Percentiles rank a stretch among this genome's conserved stretches.
phyloP scores from a whole-genome alignment of 2,329 filamentous ascomycete genomes.

The Pseudocercospora musae region DNA sequence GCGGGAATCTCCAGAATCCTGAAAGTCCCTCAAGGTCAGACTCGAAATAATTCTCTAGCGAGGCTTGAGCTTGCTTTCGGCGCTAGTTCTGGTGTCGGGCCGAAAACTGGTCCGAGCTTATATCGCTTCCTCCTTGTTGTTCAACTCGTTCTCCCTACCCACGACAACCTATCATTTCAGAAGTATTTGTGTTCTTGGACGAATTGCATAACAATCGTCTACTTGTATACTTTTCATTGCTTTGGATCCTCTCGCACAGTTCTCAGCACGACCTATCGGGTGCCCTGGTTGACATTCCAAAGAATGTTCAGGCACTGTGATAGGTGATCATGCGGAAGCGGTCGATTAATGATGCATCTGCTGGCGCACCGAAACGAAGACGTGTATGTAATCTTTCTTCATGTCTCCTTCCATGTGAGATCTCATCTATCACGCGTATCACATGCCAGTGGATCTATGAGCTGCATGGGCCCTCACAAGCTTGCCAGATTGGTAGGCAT shows the following conservation, averaged over 20 bases:
- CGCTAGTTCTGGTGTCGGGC: background rate
- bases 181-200: background rate
- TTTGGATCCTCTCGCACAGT: background rate
- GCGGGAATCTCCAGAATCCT: background rate
- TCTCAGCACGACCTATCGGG: background rate
- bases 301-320: background rate
- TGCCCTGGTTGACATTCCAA: too few species aligned
- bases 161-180: background rate
- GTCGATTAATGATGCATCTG: background rate
- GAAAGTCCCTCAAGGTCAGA: background rate
- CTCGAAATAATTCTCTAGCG: constrained; percentile 1
- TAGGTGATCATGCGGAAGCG: background rate
- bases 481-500: background rate
- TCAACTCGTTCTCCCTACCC: too few species aligned
- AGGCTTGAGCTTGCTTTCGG: background rate
- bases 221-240: background rate
- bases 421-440: background rate
- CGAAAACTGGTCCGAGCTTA: background rate
- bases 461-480: background rate
- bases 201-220: background rate
- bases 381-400: background rate
- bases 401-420: background rate
- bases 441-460: background rate
- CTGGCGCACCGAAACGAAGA: background rate
- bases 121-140: background rate